These are phyloP conservation scores for Orychophragmus violaceus DNA, from an alignment of 345 rosid genomes.

Conservation along the genomic window DNA sequence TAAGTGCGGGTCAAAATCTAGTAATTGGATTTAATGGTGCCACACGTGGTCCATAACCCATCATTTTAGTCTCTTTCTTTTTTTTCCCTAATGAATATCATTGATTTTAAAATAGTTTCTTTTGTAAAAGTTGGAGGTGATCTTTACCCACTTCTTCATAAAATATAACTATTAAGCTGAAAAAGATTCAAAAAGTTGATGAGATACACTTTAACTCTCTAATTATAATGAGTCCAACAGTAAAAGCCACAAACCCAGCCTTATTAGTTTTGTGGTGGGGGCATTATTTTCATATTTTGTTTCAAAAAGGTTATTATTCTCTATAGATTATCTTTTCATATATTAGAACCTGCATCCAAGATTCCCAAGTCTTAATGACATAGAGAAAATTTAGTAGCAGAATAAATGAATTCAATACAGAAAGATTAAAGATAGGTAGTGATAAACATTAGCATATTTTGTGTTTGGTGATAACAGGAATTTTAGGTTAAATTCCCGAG, in stretches of 20 bases:
- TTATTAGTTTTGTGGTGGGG: slow-evolving; percentile 25
- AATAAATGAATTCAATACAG: not conserved
- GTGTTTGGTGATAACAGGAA: too few relatives aligned
- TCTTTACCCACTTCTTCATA: slow-evolving; percentile 24
- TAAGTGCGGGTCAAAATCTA: too few relatives aligned
- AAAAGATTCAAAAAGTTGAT: slow-evolving; percentile 19
- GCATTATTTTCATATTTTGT: slow-evolving; percentile 7
- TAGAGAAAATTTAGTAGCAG: not conserved
- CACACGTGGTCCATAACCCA: slow-evolving; percentile 27
- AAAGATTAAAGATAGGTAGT: not conserved
- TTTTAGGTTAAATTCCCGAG: too few relatives aligned
- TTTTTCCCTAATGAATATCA: not conserved
- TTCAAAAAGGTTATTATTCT: too few relatives aligned
- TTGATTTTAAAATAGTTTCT: not conserved
- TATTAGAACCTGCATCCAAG: not conserved
- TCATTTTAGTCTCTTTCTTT: slow-evolving; percentile 15
- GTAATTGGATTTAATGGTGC: slow-evolving; percentile 17
- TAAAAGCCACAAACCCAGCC: slow-evolving; percentile 33
- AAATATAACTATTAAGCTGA: slow-evolving; percentile 4
- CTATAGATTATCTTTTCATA: not conserved
- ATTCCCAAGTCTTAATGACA: not conserved
- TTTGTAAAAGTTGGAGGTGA: slow-evolving; percentile 27
- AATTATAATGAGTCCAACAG: slow-evolving; percentile 29
- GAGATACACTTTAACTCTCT: slow-evolving; percentile 20
- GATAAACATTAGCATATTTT: not conserved